phyloP scores from a whole-genome alignment of 1,139 yeast species.

The Suhomyces wounanorum region DNA sequence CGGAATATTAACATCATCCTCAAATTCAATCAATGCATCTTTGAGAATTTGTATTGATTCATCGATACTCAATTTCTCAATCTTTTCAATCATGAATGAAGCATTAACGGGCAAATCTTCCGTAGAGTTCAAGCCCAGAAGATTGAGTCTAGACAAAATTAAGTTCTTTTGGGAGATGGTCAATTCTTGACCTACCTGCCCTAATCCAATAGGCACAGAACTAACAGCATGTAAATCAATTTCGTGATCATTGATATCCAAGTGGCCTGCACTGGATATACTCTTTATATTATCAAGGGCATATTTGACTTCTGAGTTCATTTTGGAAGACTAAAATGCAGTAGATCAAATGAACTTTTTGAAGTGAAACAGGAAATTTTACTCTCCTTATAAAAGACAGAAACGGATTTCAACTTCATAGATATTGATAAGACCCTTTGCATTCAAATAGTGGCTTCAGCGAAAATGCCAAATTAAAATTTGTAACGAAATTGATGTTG shows the following conservation, averaged over 20 bases:
- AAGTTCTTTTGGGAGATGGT: slow-evolving; percentile 25
- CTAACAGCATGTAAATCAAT: slow-evolving; percentile 17
- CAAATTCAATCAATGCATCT: slow-evolving; percentile 21
- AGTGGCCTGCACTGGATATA: slow-evolving; percentile 10
- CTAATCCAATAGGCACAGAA: slow-evolving; percentile 26
- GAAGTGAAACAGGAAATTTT: not conserved
- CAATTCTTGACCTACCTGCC: slow-evolving; percentile 25
- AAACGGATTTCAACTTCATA: not conserved
- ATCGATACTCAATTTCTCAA: slow-evolving; percentile 22
- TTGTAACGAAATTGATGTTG: not conserved
- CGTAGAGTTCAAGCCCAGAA: slow-evolving; percentile 26
- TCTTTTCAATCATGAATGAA: slow-evolving; percentile 33
- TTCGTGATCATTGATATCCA: slow-evolving; percentile 12
- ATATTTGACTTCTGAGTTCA: slow-evolving; percentile 3
- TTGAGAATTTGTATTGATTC: slow-evolving; percentile 26
- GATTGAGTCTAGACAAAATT: slow-evolving; percentile 28
- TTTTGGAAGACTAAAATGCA: not conserved
- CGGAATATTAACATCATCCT: slow-evolving; percentile 26
- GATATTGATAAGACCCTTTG: too few species aligned
- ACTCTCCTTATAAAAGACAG: not conserved
- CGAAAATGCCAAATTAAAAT: too few species aligned
- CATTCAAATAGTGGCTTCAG: too few species aligned
- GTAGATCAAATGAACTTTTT: not conserved
- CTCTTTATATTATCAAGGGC: slow-evolving; percentile 7
- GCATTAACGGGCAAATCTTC: slow-evolving; percentile 32